Evolutionary conservation across 768 basidiomycete species (phyloP).

Genomic region (Podaxis sp.): DNA sequence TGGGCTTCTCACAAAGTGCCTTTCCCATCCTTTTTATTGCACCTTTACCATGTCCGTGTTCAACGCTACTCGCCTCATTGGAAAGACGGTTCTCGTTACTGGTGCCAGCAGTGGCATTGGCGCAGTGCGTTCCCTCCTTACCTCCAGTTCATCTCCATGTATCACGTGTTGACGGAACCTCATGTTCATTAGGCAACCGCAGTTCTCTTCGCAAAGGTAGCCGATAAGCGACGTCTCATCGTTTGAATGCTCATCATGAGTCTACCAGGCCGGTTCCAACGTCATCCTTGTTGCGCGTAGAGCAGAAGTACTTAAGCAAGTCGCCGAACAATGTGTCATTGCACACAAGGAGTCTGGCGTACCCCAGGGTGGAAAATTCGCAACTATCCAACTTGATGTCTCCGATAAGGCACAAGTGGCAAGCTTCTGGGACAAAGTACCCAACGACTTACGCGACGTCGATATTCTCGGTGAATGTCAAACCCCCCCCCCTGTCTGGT

Average conservation of each 20-base stretch:
- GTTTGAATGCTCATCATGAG: not conserved
- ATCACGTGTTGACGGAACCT: not conserved
- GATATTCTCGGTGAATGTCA: conserved; percentile 72
- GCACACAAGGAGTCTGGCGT: conserved; percentile 74
- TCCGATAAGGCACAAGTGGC: conserved; percentile 72
- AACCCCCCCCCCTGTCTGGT: not conserved
- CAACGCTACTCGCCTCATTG: conserved; percentile 73
- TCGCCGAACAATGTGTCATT: conserved; percentile 58
- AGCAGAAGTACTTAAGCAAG: conserved; percentile 63
- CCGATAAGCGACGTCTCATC: not conserved
- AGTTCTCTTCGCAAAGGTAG: conserved; percentile 81
- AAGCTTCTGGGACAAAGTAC: conserved; percentile 66
- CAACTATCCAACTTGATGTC: conserved; percentile 71
- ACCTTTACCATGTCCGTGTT: conserved; percentile 63
- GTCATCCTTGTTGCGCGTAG: conserved; percentile 82
- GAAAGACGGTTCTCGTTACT: conserved; percentile 85
- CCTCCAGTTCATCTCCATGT: not conserved
- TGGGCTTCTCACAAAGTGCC: not conserved
- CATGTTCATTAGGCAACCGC: conserved; percentile 64
- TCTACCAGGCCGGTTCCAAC: conserved; percentile 73
- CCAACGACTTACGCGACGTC: conserved; percentile 61
- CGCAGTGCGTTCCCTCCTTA: conserved; percentile 48
- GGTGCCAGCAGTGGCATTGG: conserved; percentile 91
- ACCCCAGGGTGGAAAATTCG: conserved; percentile 74
- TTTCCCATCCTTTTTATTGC: not conserved